phyloP scores from a whole-genome alignment of 2,329 filamentous ascomycete genomes.

The Calonectria pseudoturangicola region DNA sequence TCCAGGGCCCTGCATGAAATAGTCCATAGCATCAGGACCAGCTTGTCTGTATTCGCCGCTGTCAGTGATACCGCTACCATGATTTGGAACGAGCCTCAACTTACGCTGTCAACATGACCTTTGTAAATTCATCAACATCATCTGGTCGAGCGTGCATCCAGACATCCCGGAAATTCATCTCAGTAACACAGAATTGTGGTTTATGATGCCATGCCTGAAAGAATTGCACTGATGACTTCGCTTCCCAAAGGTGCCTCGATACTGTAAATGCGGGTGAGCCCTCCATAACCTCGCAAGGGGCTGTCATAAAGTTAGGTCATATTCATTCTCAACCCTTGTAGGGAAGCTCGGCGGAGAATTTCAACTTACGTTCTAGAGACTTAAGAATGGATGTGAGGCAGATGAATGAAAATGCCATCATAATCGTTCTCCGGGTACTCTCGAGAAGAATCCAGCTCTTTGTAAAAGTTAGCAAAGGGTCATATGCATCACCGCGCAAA shows the following conservation, averaged over 20 bases:
- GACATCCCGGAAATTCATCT: conserved; percentile 60
- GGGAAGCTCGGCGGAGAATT: neutral
- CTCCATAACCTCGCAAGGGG: conserved; percentile 47
- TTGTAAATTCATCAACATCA: conserved; percentile 64
- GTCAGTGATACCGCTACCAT: neutral
- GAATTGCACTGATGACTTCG: conserved; percentile 63
- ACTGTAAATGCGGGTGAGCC: conserved; percentile 58
- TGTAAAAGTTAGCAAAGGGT: conserved; percentile 23
- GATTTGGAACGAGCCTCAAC: conserved; percentile 42
- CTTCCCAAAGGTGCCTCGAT: conserved; percentile 66
- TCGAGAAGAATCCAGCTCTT: conserved; percentile 66
- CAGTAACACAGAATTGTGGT: conserved; percentile 60
- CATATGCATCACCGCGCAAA: neutral
- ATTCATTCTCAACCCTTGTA: too few species aligned
- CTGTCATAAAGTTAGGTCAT: conserved; percentile 37
- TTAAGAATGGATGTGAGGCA: conserved; percentile 61
- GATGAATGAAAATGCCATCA: conserved; percentile 58
- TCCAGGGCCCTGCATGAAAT: conserved; percentile 59
- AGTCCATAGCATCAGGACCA: conserved; percentile 60
- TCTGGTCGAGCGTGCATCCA: conserved; percentile 61
- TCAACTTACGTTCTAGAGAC: conserved; percentile 55
- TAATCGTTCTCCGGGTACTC: conserved; percentile 62
- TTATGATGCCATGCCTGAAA: conserved; percentile 66
- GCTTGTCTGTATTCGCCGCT: conserved; percentile 55
- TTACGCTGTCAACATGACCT: conserved; percentile 61